phyloP scores from a whole-genome alignment of 257 asterid species.

The Linderniella brevidens region DNA sequence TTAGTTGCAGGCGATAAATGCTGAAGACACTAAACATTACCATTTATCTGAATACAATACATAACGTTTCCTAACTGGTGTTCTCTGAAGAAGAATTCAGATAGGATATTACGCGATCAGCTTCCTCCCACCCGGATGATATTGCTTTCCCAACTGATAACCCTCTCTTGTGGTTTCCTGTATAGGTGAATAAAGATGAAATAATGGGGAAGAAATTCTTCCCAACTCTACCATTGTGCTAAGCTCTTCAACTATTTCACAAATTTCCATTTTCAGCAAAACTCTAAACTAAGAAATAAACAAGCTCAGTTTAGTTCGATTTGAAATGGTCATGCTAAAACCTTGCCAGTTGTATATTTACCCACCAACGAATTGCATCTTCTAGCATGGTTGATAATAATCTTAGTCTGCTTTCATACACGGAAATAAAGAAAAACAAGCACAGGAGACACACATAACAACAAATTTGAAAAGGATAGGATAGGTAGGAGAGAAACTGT shows the following conservation, averaged over 20 bases:
- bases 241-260: neutral
- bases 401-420: too few species aligned
- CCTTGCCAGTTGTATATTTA: too few species aligned
- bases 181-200: slow-evolving; percentile 8
- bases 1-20: too few species aligned
- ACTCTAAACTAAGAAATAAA: too few species aligned
- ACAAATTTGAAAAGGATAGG: neutral
- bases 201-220: neutral
- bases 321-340: too few species aligned
- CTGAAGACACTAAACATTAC: too few species aligned
- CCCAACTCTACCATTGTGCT: neutral
- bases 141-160: slow-evolving; percentile 87
- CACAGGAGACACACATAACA: slow-evolving; percentile 1
- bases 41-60: too few species aligned
- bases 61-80: too few species aligned
- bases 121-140: slow-evolving; percentile 73
- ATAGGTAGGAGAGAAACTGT: neutral
- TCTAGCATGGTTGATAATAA: neutral
- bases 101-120: slow-evolving; percentile 76
- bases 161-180: slow-evolving; percentile 94
- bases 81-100: slow-evolving; percentile 22
- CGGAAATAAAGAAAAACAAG: neutral
- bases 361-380: neutral
- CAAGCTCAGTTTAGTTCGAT: too few species aligned
- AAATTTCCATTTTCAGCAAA: too few species aligned